These are phyloP conservation scores for Pirum gemmata DNA, from an alignment of 78 protist species.

Conservation along the genomic window DNA sequence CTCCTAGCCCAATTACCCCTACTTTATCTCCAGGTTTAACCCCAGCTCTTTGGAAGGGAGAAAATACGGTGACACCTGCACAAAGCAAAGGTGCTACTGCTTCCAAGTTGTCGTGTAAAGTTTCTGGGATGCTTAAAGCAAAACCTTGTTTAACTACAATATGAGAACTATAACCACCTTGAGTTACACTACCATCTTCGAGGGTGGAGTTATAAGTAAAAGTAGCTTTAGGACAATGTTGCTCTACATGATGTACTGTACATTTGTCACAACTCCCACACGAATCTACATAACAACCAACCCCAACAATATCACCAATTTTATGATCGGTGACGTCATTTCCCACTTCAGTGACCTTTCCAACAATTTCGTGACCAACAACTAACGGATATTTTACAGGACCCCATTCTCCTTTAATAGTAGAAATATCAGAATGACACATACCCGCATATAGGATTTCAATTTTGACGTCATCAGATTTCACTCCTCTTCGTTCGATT, in stretches of 20 bases:
- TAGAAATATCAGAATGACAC: slow-evolving; percentile 33
- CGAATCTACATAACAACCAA: slow-evolving; percentile 18
- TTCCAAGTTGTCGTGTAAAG: background rate
- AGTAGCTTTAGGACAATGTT: background rate
- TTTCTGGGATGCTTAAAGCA: slow-evolving; percentile 1
- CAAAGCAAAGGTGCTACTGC: slow-evolving; percentile 26
- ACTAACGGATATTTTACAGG: slow-evolving; percentile 23
- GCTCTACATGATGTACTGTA: background rate
- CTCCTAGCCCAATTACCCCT: slow-evolving; percentile 62
- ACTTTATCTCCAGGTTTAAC: slow-evolving; percentile 43
- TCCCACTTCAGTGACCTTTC: slow-evolving; percentile 26
- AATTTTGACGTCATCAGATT: background rate
- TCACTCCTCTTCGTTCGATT: background rate
- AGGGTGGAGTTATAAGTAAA: background rate
- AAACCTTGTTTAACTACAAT: slow-evolving; percentile 18
- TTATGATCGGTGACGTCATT: background rate
- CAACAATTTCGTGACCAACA: slow-evolving; percentile 38
- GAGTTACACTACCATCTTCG: background rate
- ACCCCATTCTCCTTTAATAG: slow-evolving; percentile 23
- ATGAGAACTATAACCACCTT: slow-evolving; percentile 14
- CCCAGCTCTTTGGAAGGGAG: slow-evolving; percentile 30
- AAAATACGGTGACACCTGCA: slow-evolving; percentile 49
- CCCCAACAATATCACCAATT: slow-evolving; percentile 31
- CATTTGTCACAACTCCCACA: background rate
- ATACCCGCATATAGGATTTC: slow-evolving; percentile 29